Conservation (phyloP, 441 rosid species). For the Capsella rubella region DNA sequence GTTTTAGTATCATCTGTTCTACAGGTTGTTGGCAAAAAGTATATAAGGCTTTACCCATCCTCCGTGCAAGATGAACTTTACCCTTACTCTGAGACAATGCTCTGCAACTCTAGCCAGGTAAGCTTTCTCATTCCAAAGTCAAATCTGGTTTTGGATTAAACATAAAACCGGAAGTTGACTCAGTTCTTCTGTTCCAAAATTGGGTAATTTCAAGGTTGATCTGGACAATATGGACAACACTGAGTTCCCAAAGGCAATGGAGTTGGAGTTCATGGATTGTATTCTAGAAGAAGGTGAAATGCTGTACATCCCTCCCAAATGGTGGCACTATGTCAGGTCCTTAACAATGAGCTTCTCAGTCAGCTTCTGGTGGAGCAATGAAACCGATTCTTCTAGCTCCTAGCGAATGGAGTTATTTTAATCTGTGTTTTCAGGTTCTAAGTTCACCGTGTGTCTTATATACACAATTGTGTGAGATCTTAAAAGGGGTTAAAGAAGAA, state of each 20-base stretch:
- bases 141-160: slow-evolving; percentile 7
- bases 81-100: slow-evolving; percentile 87
- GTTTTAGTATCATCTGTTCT: slow-evolving; percentile 22
- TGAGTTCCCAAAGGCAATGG: slow-evolving; percentile 64
- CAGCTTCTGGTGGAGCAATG: slow-evolving; percentile 92
- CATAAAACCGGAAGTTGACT: background rate
- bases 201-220: slow-evolving; percentile 65
- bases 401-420: slow-evolving; percentile 18
- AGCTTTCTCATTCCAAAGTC: slow-evolving; percentile 14
- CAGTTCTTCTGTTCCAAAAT: slow-evolving; percentile 10
- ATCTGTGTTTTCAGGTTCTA: slow-evolving; percentile 25
- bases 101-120: slow-evolving; percentile 93
- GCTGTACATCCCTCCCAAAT: slow-evolving; percentile 97
- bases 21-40: slow-evolving; percentile 94
- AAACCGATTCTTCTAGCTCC: slow-evolving; percentile 46
- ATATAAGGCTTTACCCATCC: slow-evolving; percentile 81
- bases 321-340: slow-evolving; percentile 99
- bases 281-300: slow-evolving; percentile 93
- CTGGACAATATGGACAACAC: slow-evolving; percentile 73
- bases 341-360: slow-evolving; percentile 85
- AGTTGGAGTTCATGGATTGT: slow-evolving; percentile 85
- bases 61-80: slow-evolving; percentile 76
- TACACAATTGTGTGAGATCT: slow-evolving; percentile 16
- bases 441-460: slow-evolving; percentile 15
- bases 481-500: background rate